These are phyloP conservation scores for Plantago major DNA, from an alignment of 257 asterid species.

Conservation along the genomic window DNA sequence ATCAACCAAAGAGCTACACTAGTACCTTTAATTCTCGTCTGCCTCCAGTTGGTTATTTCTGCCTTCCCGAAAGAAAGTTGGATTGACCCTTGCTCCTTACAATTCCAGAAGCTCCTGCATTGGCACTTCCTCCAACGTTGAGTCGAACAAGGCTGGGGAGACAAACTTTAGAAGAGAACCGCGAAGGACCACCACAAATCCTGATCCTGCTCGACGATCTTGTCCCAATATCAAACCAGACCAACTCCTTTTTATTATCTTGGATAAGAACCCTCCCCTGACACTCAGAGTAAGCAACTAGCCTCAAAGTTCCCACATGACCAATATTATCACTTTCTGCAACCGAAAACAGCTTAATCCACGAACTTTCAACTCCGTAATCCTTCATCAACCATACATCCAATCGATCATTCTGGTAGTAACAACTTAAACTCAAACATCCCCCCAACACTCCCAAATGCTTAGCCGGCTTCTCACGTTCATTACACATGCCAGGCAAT, in stretches of 20 bases:
- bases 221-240: constrained; percentile 23
- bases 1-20: too few species aligned
- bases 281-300: constrained; percentile 18
- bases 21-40: too few species aligned
- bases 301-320: constrained; percentile 27
- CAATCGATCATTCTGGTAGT: constrained; percentile 25
- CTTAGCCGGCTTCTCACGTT: constrained; percentile 16
- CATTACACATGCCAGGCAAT: constrained; percentile 9
- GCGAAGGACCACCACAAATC: constrained; percentile 12
- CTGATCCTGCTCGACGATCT: constrained; percentile 8
- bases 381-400: constrained; percentile 30
- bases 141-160: constrained; percentile 26
- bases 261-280: constrained; percentile 22
- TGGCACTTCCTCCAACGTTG: constrained; percentile 7
- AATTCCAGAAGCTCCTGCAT: not conserved
- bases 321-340: constrained; percentile 11
- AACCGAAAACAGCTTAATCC: constrained; percentile 28
- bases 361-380: constrained; percentile 19
- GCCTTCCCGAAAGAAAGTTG: too few species aligned
- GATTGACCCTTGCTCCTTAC: too few species aligned
- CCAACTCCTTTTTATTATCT: constrained; percentile 23
- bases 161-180: constrained; percentile 21
- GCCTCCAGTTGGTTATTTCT: too few species aligned
- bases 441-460: constrained; percentile 26
- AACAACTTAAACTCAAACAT: constrained; percentile 27